Base-by-base conservation (phyloP, 2,329 filamentous ascomycete species). In the Ceratocystis ficicola region DNA sequence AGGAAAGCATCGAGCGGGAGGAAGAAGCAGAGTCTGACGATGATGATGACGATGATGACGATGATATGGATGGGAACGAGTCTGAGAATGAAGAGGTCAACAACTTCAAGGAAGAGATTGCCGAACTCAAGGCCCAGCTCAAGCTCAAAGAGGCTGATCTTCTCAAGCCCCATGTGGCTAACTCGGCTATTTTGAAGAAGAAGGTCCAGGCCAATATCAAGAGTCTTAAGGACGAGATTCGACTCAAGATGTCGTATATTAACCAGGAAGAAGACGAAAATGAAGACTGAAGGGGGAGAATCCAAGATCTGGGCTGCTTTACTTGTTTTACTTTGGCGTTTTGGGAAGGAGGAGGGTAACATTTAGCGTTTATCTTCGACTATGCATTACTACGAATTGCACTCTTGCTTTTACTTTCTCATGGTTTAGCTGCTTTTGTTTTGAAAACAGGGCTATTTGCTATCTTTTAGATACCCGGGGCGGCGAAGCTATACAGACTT, bases 81-180 rank as follows among this genome's bases (percentile, higher is more conserved):
- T 78, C 78, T 2, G 75, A 76, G 65, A 75, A 76, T 22, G 79
- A 82, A 60, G 78, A 82, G 68, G 76, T 80, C 68, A 78, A 81
- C 69, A 81, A 81, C 68, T 78, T 83, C 68, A 78, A 80, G 69
- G 80, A 81, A 70, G 81, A 83, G 69, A 80, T 83, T 63, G 75
- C 77, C 62, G 77, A 80, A 63, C 76, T 84, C 67, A 77, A 81
- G 72, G 80, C 77, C 71, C 76, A 80, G 70, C 77, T 83, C 20
- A 74, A 76, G 46, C 73, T 73, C 44, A 75, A 78, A 65, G 75
- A 80, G 69, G 74, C 73, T 4, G 77, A 81, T 69, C 73, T 80
- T 62, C 74, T 74, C 20, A 74, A 73, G 50, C 66, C 68, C 12
- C 65, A 66, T 15, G 66, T 69, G 12, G 77, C 77, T 30, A 72